Evolutionary conservation across 305 asterid genomes (phyloP).

Genomic region (Fraxinus xanthoxyloides): DNA sequence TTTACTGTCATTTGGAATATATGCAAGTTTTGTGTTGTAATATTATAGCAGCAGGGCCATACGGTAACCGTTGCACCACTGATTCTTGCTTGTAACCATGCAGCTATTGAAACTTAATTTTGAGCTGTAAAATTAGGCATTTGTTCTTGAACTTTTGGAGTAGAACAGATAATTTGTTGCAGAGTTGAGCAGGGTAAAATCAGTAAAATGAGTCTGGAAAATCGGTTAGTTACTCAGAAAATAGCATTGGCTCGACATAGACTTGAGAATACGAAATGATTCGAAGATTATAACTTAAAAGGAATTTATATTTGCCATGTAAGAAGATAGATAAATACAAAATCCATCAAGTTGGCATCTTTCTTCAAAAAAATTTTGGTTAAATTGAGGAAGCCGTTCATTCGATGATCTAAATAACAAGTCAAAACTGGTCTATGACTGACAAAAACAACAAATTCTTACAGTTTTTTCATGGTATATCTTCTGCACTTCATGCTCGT

Average conservation of each 20-base stretch:
- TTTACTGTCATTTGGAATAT: neutral
- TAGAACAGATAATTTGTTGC: neutral
- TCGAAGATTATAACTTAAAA: neutral
- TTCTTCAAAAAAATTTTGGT: neutral
- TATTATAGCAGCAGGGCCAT: conserved; percentile 4
- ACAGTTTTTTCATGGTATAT: neutral
- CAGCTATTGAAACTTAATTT: neutral
- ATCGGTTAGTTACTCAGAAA: neutral
- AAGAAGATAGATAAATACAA: neutral
- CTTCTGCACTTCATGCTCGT: neutral
- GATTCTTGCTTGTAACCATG: neutral
- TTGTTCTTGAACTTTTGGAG: neutral
- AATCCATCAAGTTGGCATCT: neutral
- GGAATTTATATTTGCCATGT: neutral
- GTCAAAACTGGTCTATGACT: neutral
- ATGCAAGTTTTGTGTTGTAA: conserved; percentile 5
- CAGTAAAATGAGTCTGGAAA: neutral
- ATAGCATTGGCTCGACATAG: neutral
- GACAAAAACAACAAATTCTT: neutral
- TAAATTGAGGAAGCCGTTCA: neutral
- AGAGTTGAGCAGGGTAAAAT: neutral
- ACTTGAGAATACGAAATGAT: neutral
- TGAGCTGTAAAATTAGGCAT: neutral
- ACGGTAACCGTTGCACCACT: neutral
- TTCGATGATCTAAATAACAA: neutral